A percentile compares a stretch with the other conserved stretches of the same genome.
Evolutionary conservation across 108 stramenopile species (phyloP).

Genomic region (Pseudonitzschia multistriata): DNA sequence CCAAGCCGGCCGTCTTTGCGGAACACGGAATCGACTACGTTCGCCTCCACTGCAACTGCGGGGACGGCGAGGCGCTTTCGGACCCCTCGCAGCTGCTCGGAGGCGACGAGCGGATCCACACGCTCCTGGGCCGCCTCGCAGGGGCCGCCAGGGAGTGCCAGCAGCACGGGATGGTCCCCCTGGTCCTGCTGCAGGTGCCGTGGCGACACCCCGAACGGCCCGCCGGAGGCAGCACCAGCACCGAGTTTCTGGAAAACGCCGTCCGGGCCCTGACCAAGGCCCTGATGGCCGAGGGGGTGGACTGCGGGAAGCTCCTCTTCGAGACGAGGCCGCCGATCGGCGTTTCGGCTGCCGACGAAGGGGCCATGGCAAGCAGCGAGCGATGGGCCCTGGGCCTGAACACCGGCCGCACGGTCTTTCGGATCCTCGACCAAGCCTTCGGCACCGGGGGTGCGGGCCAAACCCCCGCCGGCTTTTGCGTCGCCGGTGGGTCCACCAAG

Average conservation of each 20-base stretch:
- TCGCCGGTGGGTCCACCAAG: slow-evolving; percentile 9
- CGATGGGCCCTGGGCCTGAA: not conserved
- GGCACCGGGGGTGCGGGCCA: not conserved
- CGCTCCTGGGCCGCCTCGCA: not conserved
- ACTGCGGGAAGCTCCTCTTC: not conserved
- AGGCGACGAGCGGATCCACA: not conserved
- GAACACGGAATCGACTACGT: slow-evolving; percentile 22
- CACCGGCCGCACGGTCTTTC: not conserved
- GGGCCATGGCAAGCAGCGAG: not conserved
- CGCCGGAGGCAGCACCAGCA: too few relatives aligned
- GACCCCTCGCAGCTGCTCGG: too few relatives aligned
- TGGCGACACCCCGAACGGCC: not conserved
- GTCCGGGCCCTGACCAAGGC: not conserved
- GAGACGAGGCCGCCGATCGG: slow-evolving; percentile 30
- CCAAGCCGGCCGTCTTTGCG: not conserved
- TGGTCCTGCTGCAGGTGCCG: not conserved
- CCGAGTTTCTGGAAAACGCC: not conserved
- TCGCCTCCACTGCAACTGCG: not conserved
- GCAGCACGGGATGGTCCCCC: not conserved
- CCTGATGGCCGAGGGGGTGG: not conserved
- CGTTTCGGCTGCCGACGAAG: slow-evolving; percentile 17
- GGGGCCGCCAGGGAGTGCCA: not conserved
- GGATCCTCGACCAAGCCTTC: not conserved
- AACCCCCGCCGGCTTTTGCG: slow-evolving; percentile 10
- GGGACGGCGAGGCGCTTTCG: not conserved